These are phyloP conservation scores for Arctium minus DNA, from an alignment of 129 eudicot species.

Conservation along the genomic window DNA sequence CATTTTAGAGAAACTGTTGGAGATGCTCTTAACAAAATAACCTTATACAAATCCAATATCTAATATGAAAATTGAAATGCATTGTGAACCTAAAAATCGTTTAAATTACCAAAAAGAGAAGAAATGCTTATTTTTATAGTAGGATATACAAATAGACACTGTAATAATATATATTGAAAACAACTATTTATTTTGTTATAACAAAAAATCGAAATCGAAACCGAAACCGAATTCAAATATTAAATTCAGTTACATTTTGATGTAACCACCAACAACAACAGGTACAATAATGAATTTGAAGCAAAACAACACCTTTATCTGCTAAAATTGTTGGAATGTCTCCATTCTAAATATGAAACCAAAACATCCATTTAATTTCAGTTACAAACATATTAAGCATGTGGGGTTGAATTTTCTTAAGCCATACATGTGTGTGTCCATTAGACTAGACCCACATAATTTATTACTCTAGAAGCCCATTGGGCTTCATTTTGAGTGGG, in stretches of 20 bases:
- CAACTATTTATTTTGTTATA: background rate
- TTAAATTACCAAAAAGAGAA: no score
- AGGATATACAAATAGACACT: no score
- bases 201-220: background rate
- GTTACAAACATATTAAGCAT: conserved; percentile 1
- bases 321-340: conserved; percentile 13
- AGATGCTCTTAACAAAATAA: no score
- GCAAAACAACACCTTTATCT: background rate
- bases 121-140: no score
- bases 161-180: background rate
- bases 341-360: background rate
- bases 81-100: no score
- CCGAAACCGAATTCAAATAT: background rate
- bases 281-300: background rate
- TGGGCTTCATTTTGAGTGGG: background rate
- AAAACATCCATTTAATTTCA: conserved; percentile 9
- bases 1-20: no score
- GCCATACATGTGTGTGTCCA: background rate
- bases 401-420: background rate
- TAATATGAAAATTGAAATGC: no score
- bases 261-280: conserved; percentile 1
- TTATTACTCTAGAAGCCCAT: conserved; percentile 12
- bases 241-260: background rate
- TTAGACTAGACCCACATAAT: conserved; percentile 1
- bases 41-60: no score